Percentiles rank a stretch among this genome's conserved stretches.
phyloP scores from a whole-genome alignment of 2,329 filamentous ascomycete species.

The Pseudocercospora cruenta region DNA sequence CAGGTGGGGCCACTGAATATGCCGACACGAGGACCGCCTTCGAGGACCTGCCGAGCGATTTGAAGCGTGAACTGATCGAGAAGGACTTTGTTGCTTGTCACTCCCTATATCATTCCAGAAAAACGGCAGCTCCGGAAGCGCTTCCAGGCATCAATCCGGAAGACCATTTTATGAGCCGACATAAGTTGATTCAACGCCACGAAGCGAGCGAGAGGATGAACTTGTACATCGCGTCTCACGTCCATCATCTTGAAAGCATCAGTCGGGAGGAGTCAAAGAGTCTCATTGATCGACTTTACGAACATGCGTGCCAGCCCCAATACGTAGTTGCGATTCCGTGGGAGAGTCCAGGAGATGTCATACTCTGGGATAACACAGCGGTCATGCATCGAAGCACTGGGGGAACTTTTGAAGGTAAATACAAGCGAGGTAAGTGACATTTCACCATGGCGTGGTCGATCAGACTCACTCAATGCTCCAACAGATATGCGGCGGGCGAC shows the following conservation, averaged over 20 bases:
- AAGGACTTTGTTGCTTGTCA: conserved; percentile 55
- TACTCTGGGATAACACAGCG: conserved; percentile 64
- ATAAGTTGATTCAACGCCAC: conserved; percentile 57
- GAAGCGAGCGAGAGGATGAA: conserved; percentile 57
- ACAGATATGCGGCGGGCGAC: conserved; percentile 62
- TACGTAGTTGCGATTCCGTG: conserved; percentile 54
- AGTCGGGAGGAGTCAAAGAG: conserved; percentile 40
- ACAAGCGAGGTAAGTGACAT: conserved; percentile 19
- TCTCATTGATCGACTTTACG: conserved; percentile 48
- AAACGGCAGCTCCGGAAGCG: conserved; percentile 54
- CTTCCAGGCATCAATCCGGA: conserved; percentile 52
- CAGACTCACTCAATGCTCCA: conserved; percentile 35
- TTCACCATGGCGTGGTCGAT: neutral
- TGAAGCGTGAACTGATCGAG: conserved; percentile 42
- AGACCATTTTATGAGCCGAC: conserved; percentile 46
- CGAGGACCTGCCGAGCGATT: conserved; percentile 47
- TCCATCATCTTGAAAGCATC: conserved; percentile 57
- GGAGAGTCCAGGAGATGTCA: conserved; percentile 54
- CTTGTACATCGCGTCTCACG: conserved; percentile 58
- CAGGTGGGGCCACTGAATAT: conserved; percentile 58
- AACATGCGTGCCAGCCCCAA: conserved; percentile 53
- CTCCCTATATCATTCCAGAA: conserved; percentile 58
- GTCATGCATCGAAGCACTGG: conserved; percentile 59
- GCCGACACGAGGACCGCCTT: conserved; percentile 58
- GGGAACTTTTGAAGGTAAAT: conserved; percentile 53